Evolutionary conservation across 768 basidiomycete species (phyloP).

Genomic region (Pisolithus albus): DNA sequence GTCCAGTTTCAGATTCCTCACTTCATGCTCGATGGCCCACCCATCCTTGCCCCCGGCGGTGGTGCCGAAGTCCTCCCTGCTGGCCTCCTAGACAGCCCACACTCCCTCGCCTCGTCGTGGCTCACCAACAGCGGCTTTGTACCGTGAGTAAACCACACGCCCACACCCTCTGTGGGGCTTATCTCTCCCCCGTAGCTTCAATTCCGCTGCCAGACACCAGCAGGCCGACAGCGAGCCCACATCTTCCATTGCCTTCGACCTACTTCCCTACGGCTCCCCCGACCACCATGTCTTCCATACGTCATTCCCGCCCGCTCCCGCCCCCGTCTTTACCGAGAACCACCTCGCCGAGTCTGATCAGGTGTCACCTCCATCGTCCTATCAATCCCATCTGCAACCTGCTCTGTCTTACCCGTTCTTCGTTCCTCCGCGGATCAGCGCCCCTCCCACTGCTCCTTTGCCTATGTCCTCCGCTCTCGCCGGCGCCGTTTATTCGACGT

Average conservation of each 20-base stretch:
- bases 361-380: neutral
- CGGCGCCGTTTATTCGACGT: conserved; percentile 75
- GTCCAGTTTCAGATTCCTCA: conserved; percentile 58
- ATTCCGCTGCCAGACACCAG: conserved; percentile 12
- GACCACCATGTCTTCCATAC: too few species aligned
- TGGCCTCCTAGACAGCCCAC: conserved; percentile 27
- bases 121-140: conserved; percentile 41
- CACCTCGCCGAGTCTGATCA: conserved; percentile 2
- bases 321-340: too few species aligned
- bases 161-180: conserved; percentile 4
- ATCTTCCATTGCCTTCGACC: too few species aligned
- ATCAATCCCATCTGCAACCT: conserved; percentile 1
- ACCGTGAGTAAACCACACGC: conserved; percentile 13
- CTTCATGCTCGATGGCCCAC: conserved; percentile 52
- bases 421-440: neutral
- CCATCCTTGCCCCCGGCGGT: conserved; percentile 61
- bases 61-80: conserved; percentile 68
- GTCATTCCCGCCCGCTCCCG: too few species aligned
- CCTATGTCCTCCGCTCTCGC: conserved; percentile 24
- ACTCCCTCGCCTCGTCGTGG: conserved; percentile 39
- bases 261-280: too few species aligned
- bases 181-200: conserved; percentile 18
- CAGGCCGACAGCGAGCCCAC: too few species aligned
- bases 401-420: neutral
- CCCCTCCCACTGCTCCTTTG: neutral